A percentile compares a stretch with the other conserved stretches of the same genome.
phyloP scores from a whole-genome alignment of 805 yeast species.

The Teunomyces kruisii region DNA sequence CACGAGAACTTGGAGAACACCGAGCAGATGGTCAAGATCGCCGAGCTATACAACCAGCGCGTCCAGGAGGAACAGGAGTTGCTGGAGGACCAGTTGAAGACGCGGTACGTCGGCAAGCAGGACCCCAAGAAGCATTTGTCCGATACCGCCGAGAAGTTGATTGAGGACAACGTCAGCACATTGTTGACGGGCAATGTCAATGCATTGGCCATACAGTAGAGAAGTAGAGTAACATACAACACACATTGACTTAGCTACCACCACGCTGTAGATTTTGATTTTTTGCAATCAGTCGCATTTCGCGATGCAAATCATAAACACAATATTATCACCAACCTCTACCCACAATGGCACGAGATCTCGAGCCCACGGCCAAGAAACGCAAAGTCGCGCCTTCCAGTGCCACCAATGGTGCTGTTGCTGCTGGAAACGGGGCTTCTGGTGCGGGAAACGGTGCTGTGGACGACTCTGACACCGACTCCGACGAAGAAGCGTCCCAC shows the following conservation, averaged over 20 bases:
- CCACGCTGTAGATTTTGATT: neutral
- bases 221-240: neutral
- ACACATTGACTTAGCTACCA: too few relatives aligned
- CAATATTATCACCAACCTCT: too few relatives aligned
- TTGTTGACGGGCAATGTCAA: constrained; percentile 87
- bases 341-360: neutral
- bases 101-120: constrained; percentile 96
- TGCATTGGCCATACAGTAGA: constrained; percentile 65
- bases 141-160: constrained; percentile 79
- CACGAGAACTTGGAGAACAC: constrained; percentile 71
- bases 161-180: constrained; percentile 89
- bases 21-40: constrained; percentile 80
- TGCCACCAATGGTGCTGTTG: neutral
- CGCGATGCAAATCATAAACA: too few relatives aligned
- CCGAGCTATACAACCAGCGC: constrained; percentile 84
- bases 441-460: too few relatives aligned
- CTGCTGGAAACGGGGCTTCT: too few relatives aligned
- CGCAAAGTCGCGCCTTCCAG: neutral
- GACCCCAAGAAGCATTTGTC: constrained; percentile 97
- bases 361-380: constrained; percentile 3
- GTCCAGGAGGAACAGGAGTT: constrained; percentile 91
- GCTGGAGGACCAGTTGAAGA: constrained; percentile 83
- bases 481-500: too few relatives aligned
- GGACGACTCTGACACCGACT: too few relatives aligned
- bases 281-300: neutral